Conservation (phyloP, 2,329 filamentous ascomycete species). For the Beauveria australis region DNA sequence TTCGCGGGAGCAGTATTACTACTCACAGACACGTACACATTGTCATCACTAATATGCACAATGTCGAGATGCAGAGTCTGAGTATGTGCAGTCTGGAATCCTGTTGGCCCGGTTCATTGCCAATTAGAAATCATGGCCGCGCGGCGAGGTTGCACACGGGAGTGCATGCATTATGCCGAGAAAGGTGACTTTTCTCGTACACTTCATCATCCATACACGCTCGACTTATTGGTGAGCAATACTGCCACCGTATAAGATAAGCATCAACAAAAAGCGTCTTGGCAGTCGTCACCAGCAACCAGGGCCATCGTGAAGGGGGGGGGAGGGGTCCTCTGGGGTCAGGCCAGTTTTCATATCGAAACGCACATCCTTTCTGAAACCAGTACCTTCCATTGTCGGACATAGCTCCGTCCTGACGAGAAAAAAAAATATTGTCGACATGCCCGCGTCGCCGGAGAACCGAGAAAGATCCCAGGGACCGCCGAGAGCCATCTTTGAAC, state of each 20-base stretch:
- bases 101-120: conserved; percentile 12
- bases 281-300: conserved; percentile 24
- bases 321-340: conserved; percentile 29
- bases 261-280: conserved; percentile 36
- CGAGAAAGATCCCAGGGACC: conserved; percentile 34
- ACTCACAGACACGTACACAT: not conserved
- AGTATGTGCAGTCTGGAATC: conserved; percentile 30
- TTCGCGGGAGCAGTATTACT: not conserved
- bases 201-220: conserved; percentile 21
- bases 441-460: conserved; percentile 27
- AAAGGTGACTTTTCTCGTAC: conserved; percentile 18
- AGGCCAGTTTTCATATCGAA: conserved; percentile 40
- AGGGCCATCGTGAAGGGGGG: conserved; percentile 25
- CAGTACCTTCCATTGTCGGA: too few relatives aligned
- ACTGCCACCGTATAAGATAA: conserved; percentile 36
- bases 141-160: conserved; percentile 20
- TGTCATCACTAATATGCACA: conserved; percentile 13
- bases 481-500: conserved; percentile 14
- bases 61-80: conserved; percentile 31
- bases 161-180: conserved; percentile 10
- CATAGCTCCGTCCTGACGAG: too few relatives aligned
- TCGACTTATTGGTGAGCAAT: conserved; percentile 27
- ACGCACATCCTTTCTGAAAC: conserved; percentile 30
- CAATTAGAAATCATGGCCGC: conserved; percentile 20
- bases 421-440: conserved; percentile 19